Base-by-base conservation (phyloP, 2,329 filamentous ascomycete genomes). In the Aspergillus sp. region DNA sequence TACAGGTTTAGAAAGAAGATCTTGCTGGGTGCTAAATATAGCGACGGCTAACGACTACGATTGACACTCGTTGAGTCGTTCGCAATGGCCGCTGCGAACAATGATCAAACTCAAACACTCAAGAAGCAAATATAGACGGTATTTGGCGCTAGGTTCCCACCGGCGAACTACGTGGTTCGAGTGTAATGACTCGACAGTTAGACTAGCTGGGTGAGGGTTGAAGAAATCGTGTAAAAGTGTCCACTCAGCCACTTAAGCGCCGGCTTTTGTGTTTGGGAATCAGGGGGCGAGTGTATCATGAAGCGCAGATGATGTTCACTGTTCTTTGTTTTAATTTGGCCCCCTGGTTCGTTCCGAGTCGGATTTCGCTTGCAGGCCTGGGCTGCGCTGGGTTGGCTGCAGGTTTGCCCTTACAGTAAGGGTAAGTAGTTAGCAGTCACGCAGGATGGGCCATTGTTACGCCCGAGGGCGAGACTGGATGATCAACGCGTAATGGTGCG, bases 231-330 rank as follows among this genome's bases (percentile, higher is more conserved):
- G 27, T 4, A 9, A 23, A 45, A 43, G 27, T 23, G 27, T 31
- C 27, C 27, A 31, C 27, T 31, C 27, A 11, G 27, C 1, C 27
- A 1, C 2, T 17, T 46, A 53, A 53, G 51, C 51, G 51, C 51
- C 31, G 41, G 12, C 41, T 27, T 46, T 14, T 23, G 39, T 46
- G 41, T 35, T 45, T 46, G 25, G n/a, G 25, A 19, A 14, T 21
- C 7, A 27, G 35, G 17, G 17, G 35, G 35, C 35, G 31, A 21
- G 12, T 45, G 50, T 52, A 45, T 52, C 50, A 52, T 45, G 40
- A 52, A 45, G 50, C 50, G 50, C 41, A 52, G 50, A 40, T 37
- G 50, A 45, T 41, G 50, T 27, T 45, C 19, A 5, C 15, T 45
- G 27, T 31, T 31, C 27, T 31, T 31, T 31, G 27, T 31, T 31